Conservation (phyloP, 2,329 filamentous ascomycete genomes). For the Pestalotiopsis sp. region DNA sequence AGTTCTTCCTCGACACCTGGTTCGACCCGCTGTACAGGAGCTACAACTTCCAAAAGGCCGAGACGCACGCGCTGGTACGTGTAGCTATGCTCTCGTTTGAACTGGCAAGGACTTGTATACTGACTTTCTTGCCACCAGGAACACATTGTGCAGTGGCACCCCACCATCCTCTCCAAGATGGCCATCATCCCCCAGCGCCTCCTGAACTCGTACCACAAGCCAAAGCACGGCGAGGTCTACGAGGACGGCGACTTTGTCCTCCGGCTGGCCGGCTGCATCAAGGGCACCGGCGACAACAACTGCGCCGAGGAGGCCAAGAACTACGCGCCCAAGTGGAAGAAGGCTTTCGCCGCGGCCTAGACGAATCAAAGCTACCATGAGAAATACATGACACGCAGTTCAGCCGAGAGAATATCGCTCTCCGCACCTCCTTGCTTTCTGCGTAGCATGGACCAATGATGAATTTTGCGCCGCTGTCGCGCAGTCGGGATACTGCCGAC, state of each 20-base stretch:
- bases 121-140: constrained; percentile 56
- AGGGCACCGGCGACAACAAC: constrained; percentile 49
- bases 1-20: constrained; percentile 93
- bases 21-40: constrained; percentile 90
- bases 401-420: too few relatives aligned
- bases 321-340: constrained; percentile 50
- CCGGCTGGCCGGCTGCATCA: constrained; percentile 74
- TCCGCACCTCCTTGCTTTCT: too few relatives aligned
- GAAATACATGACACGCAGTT: too few relatives aligned
- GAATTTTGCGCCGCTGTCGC: background rate
- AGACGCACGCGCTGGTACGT: constrained; percentile 83
- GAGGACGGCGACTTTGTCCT: constrained; percentile 85
- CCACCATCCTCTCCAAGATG: constrained; percentile 88
- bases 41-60: constrained; percentile 96
- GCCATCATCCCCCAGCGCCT: constrained; percentile 85
- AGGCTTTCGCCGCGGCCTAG: constrained; percentile 9
- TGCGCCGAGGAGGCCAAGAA: constrained; percentile 73
- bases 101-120: constrained; percentile 13
- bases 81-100: background rate
- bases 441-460: too few relatives aligned
- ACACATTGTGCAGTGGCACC: constrained; percentile 94
- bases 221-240: constrained; percentile 64
- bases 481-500: background rate
- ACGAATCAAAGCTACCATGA: too few relatives aligned
- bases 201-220: constrained; percentile 76